Percentiles rank a stretch among this genome's conserved stretches.
phyloP scores from a whole-genome alignment of 371 early-diverging fungal species.

The Saksenaea vasiformis region DNA sequence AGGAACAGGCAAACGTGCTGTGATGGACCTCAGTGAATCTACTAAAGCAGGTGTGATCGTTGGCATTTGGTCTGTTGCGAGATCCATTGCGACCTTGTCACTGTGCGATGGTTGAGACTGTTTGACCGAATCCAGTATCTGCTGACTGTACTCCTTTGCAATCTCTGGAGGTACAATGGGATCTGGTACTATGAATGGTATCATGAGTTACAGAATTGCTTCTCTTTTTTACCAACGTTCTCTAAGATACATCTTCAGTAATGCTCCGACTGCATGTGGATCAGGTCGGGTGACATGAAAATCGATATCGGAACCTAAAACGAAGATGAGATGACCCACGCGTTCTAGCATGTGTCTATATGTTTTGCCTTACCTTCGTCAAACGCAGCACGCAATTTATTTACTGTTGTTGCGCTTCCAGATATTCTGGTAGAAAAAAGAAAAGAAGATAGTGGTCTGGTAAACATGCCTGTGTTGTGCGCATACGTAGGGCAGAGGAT shows the following conservation, averaged over 20 bases:
- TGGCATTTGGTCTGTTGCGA: constrained; percentile 9
- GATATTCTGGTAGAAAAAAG: constrained; percentile 37
- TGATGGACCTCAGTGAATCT: constrained; percentile 32
- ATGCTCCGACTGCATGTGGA: constrained; percentile 79
- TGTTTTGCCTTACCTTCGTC: constrained; percentile 43
- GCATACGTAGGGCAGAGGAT: too few relatives aligned
- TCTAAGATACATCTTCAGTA: constrained; percentile 81
- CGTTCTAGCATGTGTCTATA: neutral
- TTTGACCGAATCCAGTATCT: constrained; percentile 14
- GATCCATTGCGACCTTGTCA: too few relatives aligned
- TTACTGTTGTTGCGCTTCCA: constrained; percentile 57
- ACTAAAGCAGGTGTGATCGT: constrained; percentile 24
- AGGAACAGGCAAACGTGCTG: constrained; percentile 52
- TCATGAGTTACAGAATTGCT: neutral
- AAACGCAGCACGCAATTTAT: constrained; percentile 51
- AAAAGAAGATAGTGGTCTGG: neutral
- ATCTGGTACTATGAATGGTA: constrained; percentile 39
- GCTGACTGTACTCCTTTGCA: constrained; percentile 24
- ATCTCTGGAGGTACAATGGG: constrained; percentile 39
- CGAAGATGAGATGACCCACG: neutral
- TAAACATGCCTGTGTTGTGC: too few relatives aligned
- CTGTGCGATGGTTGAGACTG: neutral
- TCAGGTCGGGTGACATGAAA: constrained; percentile 58
- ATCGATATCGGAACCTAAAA: constrained; percentile 54
- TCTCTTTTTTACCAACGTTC: constrained; percentile 41